Conservation (phyloP, 2,329 filamentous ascomycete species). For the Penicillium sumatraense region DNA sequence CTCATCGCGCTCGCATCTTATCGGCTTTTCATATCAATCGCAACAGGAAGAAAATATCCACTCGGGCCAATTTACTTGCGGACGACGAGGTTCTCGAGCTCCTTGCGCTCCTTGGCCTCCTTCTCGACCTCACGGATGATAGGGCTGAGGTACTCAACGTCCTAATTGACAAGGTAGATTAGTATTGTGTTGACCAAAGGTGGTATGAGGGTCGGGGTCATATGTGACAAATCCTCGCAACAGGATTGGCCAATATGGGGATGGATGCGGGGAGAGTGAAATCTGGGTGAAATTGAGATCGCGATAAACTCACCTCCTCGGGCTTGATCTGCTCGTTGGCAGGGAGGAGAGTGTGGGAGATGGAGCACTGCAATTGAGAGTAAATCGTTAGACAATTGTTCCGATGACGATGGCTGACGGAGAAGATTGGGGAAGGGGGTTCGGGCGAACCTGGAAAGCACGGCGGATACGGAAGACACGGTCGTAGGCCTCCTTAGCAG, state of each 20-base stretch:
- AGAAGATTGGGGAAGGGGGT: slow-evolving; percentile 10
- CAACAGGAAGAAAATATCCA: slow-evolving; percentile 14
- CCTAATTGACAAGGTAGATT: slow-evolving; percentile 51
- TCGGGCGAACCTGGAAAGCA: slow-evolving; percentile 75
- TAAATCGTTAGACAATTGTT: slow-evolving; percentile 24
- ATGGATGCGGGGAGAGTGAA: slow-evolving; percentile 32
- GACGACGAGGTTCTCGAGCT: slow-evolving; percentile 70
- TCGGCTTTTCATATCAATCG: slow-evolving; percentile 28
- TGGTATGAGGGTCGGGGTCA: not conserved
- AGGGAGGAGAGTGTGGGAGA: slow-evolving; percentile 68
- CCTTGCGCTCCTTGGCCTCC: slow-evolving; percentile 68
- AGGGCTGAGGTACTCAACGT: slow-evolving; percentile 67
- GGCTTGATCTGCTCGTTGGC: slow-evolving; percentile 70
- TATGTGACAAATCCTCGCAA: slow-evolving; percentile 42
- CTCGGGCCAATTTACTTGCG: slow-evolving; percentile 45
- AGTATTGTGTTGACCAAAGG: slow-evolving; percentile 15
- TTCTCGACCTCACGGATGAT: slow-evolving; percentile 72
- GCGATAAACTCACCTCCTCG: slow-evolving; percentile 59
- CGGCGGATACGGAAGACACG: slow-evolving; percentile 96
- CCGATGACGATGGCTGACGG: not conserved
- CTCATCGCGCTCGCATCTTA: slow-evolving; percentile 24
- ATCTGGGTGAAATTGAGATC: slow-evolving; percentile 12
- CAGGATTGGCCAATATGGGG: slow-evolving; percentile 38
- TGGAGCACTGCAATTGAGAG: slow-evolving; percentile 59
- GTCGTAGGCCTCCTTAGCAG: slow-evolving; percentile 90